Base-by-base conservation (phyloP, 75 land plant species). In the Pinus taeda region DNA sequence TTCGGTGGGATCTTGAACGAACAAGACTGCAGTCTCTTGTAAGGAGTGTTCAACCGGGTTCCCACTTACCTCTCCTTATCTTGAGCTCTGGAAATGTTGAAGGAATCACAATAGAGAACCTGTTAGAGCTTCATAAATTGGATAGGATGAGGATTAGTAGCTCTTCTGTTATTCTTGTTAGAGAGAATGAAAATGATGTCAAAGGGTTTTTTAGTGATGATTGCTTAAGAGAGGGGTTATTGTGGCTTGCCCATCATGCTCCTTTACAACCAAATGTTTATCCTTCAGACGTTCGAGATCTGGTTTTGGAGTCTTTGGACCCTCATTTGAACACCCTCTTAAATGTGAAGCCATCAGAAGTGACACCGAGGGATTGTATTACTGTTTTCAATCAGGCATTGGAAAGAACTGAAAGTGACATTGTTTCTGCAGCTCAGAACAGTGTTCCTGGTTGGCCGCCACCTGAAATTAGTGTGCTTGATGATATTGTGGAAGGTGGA, bases 241-340 rank as follows among this genome's bases (percentile, higher is more conserved):
- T 76, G 20, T 96, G 99, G 99, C 77, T 96, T 64, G 93, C n/a
- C n/a, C n/a, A n/a, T n/a, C n/a, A n/a, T n/a, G 76, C 90, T 69
- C 90, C 90, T 17, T 37, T 12, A 63, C 97, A 90, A 76, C 94
- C 93, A 49, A 72, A 78, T 76, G 74, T 96, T 37, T 73, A 73
- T 15, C 57, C 71, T 49, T 73, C 85, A 39, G 81, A 86, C 57
- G 69, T 83, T 57, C 87, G 86, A 13, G 90, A 90, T n/a, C 78
- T 94, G 26, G 89, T 89, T 29, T 15, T 88, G 26, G 75, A 81
- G 72, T 82, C 85, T 53, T 64, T 94, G 80, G 66, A 74, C 42
- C 59, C 81, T 76, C 82, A 81, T 18, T 24, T 81, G 57, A 83
- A 83, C 36, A 60, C 49, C n/a, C 82, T 93, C 30, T 81, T 73